phyloP scores from a whole-genome alignment of 345 rosid genomes.

The Syzygium jambos region DNA sequence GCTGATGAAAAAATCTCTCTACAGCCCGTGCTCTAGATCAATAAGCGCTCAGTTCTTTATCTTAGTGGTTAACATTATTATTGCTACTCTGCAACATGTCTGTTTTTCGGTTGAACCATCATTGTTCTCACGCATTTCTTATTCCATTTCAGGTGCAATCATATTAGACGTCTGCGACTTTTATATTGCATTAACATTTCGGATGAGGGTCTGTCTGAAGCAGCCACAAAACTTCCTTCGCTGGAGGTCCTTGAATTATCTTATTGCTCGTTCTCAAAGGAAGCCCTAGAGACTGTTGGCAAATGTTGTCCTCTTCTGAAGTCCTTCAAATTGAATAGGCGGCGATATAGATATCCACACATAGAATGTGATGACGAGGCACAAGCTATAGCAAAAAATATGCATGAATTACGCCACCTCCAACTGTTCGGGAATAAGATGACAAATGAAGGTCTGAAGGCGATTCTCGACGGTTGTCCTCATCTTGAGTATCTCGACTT shows the following conservation, averaged over 20 bases:
- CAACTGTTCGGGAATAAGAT: constrained; percentile 46
- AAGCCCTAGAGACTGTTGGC: constrained; percentile 22
- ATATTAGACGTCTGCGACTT: constrained; percentile 37
- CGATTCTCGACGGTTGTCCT: constrained; percentile 54
- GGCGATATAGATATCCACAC: constrained; percentile 6
- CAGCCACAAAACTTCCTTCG: constrained; percentile 31
- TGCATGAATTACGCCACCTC: constrained; percentile 43
- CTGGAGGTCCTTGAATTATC: constrained; percentile 59
- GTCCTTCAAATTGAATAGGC: constrained; percentile 26
- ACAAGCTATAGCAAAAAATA: constrained; percentile 46
- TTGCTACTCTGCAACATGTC: neutral
- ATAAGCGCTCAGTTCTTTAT: neutral
- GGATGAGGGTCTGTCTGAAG: constrained; percentile 28
- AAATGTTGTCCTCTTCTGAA: constrained; percentile 29
- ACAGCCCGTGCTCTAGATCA: neutral
- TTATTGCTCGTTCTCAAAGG: constrained; percentile 13
- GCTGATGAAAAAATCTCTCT: neutral
- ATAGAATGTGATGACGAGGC: constrained; percentile 39
- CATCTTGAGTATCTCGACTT: constrained; percentile 62
- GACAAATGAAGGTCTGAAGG: constrained; percentile 49
- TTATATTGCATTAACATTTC: constrained; percentile 18
- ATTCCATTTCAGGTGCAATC: constrained; percentile 28
- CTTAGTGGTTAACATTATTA: neutral
- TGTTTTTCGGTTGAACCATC: neutral
- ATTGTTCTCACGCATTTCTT: neutral